Base-by-base conservation (phyloP, 192 early-diverging fungal species). In the Coemansia sp. region DNA sequence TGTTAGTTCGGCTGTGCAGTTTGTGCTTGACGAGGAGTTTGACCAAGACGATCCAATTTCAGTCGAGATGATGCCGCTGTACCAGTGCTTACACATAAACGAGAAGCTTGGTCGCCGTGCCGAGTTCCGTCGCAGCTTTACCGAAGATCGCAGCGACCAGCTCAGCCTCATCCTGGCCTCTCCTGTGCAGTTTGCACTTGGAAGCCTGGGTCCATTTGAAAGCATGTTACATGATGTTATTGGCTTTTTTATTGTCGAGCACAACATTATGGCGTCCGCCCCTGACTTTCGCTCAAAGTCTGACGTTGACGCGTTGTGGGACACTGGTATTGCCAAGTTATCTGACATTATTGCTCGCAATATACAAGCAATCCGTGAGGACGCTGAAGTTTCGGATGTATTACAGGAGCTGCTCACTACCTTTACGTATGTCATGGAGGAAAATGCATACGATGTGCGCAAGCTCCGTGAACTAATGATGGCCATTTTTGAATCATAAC, bases 241-340 rank as follows among this genome's bases (percentile, higher is more conserved):
- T 14, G 97, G 97, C 12, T 99, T 98, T 66, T 99, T 99, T 69
- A 88, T 97, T 27, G 89, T 99, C 1, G 97, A 99, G 66, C 88
- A 93, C 45, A 85, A 88, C 29, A 89, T 99, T 54, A 66, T 96
- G 38, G 88, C 90, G 56, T 90, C 93, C 5, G 96, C 94, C 2
- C 86, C 84, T 21, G 89, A 97, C 60, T 98, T 98, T 68, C 85
- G 96, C 60, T 92, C 93, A 17, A 87, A 89, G 57, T 67, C 85
- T 12, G 83, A 95, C 72, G 85, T 97, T 19, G 96, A 98, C 63
- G 82, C 85, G 15, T 85, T 99, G 38, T 99, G 97, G 91, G 89
- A 95, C 27, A 82, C 83, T 12, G 89, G 93, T 5, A 92, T 89
- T 5, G 84, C 84, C 21, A 91, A 93, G 71, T 89, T 97, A 43